These are phyloP conservation scores for Aeschynomene evenia DNA, from an alignment of 306 rosid species.

Conservation along the genomic window DNA sequence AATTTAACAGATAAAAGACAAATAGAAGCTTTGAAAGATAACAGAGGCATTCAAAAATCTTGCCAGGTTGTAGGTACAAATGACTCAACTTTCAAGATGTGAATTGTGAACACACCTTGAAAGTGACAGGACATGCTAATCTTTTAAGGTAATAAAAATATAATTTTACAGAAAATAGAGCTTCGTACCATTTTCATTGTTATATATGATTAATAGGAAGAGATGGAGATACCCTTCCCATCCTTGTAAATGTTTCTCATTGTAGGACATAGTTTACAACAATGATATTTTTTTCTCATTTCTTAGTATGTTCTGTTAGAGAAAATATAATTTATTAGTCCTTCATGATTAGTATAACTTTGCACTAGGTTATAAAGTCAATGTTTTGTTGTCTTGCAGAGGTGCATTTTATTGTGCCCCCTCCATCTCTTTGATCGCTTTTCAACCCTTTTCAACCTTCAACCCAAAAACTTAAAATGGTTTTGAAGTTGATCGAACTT, in stretches of 20 bases:
- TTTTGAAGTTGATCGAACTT: not conserved
- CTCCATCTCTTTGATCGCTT: not conserved
- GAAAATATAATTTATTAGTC: not conserved
- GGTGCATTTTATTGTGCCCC: not conserved
- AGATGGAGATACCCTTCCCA: not conserved
- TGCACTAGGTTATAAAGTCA: not conserved
- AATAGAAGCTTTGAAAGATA: not conserved
- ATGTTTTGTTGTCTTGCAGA: not conserved
- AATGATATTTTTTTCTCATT: not conserved
- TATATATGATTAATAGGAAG: constrained; percentile 2
- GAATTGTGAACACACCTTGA: not conserved
- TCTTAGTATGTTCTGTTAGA: not conserved
- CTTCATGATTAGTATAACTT: constrained; percentile 5
- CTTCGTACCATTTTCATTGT: not conserved
- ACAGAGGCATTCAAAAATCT: constrained; percentile 15
- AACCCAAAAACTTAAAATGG: not conserved
- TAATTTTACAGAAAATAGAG: not conserved
- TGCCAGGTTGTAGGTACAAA: not conserved
- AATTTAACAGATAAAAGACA: constrained; percentile 9
- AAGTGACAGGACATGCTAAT: not conserved
- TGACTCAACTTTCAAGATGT: not conserved
- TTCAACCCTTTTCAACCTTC: constrained; percentile 1
- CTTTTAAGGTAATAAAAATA: constrained; percentile 7
- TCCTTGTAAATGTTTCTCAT: not conserved
- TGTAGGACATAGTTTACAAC: not conserved